Conservation (phyloP, 2,329 filamentous ascomycete genomes). For the Fusarium hostae region DNA sequence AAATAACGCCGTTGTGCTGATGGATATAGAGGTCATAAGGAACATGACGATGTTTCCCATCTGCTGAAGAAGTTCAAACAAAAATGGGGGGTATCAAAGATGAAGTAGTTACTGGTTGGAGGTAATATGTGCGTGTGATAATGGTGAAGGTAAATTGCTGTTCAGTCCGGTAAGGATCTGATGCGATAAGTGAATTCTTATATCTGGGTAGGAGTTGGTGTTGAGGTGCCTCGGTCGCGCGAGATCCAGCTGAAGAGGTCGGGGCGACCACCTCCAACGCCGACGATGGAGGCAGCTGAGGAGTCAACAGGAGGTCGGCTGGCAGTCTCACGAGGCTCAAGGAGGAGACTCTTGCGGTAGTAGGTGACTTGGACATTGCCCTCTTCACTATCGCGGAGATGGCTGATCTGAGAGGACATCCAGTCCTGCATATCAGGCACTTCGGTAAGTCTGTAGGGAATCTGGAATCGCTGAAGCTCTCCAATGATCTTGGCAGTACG, state of each 20-base stretch:
- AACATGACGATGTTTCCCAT: constrained; percentile 46
- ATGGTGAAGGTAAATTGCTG: constrained; percentile 27
- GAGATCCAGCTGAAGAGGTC: constrained; percentile 65
- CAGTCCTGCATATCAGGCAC: constrained; percentile 92
- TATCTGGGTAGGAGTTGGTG: constrained; percentile 44
- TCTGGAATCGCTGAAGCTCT: constrained; percentile 95
- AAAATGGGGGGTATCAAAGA: constrained; percentile 53
- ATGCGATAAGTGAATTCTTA: constrained; percentile 20
- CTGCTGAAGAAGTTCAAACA: constrained; percentile 41
- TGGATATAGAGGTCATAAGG: constrained; percentile 47
- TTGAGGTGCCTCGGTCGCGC: constrained; percentile 55
- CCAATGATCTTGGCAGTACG: constrained; percentile 96
- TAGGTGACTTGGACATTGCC: constrained; percentile 69
- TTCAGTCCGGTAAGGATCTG: neutral
- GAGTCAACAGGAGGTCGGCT: constrained; percentile 49
- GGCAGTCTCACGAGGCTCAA: constrained; percentile 77
- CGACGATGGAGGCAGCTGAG: constrained; percentile 46
- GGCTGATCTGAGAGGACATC: constrained; percentile 83
- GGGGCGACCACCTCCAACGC: constrained; percentile 47
- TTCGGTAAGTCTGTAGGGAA: constrained; percentile 85
- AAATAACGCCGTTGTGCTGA: constrained; percentile 46
- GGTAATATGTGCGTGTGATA: constrained; percentile 45
- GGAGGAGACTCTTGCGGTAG: constrained; percentile 84
- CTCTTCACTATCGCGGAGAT: constrained; percentile 72
- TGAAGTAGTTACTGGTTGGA: constrained; percentile 47